phyloP scores from a whole-genome alignment of 176 grass and related monocot genomes.

The Leersia perrieri region DNA sequence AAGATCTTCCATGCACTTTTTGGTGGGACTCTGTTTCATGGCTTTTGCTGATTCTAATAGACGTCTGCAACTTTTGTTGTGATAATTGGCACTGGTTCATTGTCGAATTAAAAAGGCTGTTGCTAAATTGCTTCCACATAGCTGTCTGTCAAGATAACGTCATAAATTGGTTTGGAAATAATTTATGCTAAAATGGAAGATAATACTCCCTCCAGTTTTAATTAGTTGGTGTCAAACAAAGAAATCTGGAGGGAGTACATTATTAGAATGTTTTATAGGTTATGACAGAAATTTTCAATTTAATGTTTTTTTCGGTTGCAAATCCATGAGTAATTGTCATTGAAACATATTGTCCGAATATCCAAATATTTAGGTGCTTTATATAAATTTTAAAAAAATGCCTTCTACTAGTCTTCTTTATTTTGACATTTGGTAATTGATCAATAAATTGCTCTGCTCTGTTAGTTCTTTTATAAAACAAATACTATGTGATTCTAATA shows the following conservation, averaged over 20 bases:
- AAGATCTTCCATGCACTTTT: background rate
- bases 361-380: background rate
- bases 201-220: too few species aligned
- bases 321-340: background rate
- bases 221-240: too few species aligned
- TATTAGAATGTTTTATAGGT: background rate
- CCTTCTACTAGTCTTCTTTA: background rate
- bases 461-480: background rate
- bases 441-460: background rate
- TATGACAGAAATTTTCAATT: background rate
- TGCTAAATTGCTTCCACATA: background rate
- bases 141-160: background rate
- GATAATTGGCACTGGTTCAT: background rate
- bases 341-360: background rate
- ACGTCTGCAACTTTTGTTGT: background rate
- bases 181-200: background rate
- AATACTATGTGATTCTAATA: background rate
- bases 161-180: background rate
- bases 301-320: background rate
- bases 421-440: background rate
- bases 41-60: background rate
- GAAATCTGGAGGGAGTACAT: too few species aligned
- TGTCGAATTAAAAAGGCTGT: background rate
- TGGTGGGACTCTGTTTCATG: background rate
- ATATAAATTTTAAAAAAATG: background rate